Conservation (phyloP, 176 grass and related monocot genomes). For the Metroxylon sagu region DNA sequence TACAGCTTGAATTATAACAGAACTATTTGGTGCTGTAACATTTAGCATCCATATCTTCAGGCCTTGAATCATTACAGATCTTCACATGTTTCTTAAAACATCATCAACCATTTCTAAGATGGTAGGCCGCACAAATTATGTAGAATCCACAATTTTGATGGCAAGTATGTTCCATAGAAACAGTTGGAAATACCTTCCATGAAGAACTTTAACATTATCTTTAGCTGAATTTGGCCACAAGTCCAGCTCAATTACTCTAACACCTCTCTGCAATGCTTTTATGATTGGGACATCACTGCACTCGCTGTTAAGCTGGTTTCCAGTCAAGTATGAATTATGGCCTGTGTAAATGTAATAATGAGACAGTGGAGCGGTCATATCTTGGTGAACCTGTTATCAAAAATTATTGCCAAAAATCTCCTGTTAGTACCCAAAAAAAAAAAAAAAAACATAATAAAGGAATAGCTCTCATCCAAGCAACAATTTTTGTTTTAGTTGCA, state of each 20-base stretch:
- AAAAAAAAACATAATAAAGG: no score
- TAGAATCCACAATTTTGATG: not conserved
- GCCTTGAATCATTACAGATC: no score
- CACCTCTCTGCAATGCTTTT: conserved; percentile 16
- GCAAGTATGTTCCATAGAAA: not conserved
- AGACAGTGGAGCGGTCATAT: conserved; percentile 14
- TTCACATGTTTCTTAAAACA: no score
- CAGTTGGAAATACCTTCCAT: conserved; percentile 9
- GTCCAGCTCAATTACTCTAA: conserved; percentile 18
- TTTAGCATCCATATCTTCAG: no score
- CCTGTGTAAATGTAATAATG: conserved; percentile 24
- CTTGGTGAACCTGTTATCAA: conserved; percentile 5
- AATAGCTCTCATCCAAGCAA: no score
- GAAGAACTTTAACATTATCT: conserved; percentile 10
- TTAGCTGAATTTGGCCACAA: conserved; percentile 19
- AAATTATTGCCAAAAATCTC: no score
- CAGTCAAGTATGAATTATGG: conserved; percentile 22
- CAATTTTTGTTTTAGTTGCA: no score
- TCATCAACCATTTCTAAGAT: no score
- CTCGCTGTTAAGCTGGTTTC: conserved; percentile 18
- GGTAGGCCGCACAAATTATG: no score
- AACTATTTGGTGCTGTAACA: no score
- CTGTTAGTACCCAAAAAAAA: no score
- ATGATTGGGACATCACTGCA: conserved; percentile 13
- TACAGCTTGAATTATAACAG: no score